Percentiles rank a stretch among this genome's conserved stretches.
Evolutionary conservation across 2,329 filamentous ascomycete genomes (phyloP).

Genomic region (Ampelomyces quisqualis): DNA sequence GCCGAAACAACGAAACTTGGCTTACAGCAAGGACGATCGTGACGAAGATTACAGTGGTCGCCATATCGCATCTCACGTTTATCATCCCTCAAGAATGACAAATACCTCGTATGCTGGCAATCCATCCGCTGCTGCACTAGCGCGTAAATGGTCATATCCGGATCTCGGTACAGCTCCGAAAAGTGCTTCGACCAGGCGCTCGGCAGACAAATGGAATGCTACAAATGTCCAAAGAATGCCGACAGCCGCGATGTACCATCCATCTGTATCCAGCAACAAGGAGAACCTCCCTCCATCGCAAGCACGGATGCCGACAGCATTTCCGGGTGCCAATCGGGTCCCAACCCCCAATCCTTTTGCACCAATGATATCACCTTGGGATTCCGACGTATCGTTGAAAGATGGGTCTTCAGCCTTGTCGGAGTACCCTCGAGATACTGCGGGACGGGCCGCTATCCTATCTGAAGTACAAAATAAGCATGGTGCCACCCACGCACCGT

Average conservation of each 20-base stretch:
- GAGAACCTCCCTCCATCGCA: slow-evolving; percentile 18
- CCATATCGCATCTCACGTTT: slow-evolving; percentile 9
- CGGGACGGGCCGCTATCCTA: slow-evolving; percentile 4
- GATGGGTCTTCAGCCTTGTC: slow-evolving; percentile 23
- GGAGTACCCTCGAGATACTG: slow-evolving; percentile 12
- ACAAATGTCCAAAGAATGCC: slow-evolving; percentile 2
- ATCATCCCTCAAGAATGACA: slow-evolving; percentile 19
- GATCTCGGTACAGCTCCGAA: slow-evolving; percentile 17
- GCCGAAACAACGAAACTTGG: slow-evolving; percentile 53
- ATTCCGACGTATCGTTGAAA: slow-evolving; percentile 26
- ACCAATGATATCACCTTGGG: slow-evolving; percentile 9
- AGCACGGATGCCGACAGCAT: slow-evolving; percentile 12
- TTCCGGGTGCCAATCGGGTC: slow-evolving; percentile 11
- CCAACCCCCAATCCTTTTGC: slow-evolving; percentile 27
- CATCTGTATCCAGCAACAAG: slow-evolving; percentile 17
- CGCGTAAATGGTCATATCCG: slow-evolving; percentile 27
- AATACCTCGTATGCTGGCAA: slow-evolving; percentile 14
- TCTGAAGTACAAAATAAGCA: slow-evolving; percentile 9
- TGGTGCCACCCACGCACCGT: slow-evolving; percentile 21
- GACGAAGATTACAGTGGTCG: slow-evolving; percentile 4
- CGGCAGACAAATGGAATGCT: slow-evolving; percentile 6
- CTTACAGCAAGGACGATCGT: slow-evolving; percentile 1
- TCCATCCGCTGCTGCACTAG: slow-evolving; percentile 27
- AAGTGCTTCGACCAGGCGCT: slow-evolving; percentile 13
- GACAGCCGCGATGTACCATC: slow-evolving; percentile 6